phyloP scores from a whole-genome alignment of 169 alveolate species.

The Cryptosporidium baileyi region DNA sequence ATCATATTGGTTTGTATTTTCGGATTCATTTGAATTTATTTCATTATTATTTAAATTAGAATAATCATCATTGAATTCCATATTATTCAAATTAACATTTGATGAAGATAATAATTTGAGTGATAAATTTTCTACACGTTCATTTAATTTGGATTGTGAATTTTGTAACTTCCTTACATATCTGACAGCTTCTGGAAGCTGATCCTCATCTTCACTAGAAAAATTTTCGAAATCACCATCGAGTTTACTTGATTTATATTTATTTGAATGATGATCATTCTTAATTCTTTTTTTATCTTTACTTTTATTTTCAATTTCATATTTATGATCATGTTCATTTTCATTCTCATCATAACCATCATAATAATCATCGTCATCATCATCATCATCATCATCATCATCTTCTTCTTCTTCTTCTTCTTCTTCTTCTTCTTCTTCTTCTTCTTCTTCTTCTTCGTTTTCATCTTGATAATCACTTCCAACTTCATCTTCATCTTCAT shows the following conservation, averaged over 20 bases:
- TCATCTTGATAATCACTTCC: slow-evolving; percentile 71
- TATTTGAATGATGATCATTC: background rate
- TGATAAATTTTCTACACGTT: slow-evolving; percentile 3
- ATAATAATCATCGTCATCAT: slow-evolving; percentile 71
- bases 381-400: slow-evolving; percentile 70
- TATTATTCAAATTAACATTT: background rate
- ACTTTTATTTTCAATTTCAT: background rate
- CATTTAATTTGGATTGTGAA: slow-evolving; percentile 25
- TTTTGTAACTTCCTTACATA: slow-evolving; percentile 87
- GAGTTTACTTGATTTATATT: background rate
- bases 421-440: slow-evolving; percentile 46
- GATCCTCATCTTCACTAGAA: slow-evolving; percentile 35
- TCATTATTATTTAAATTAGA: background rate
- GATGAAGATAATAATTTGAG: slow-evolving; percentile 36
- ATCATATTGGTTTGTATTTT: background rate
- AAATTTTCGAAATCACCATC: background rate
- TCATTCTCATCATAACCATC: slow-evolving; percentile 47
- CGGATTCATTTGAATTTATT: background rate
- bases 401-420: slow-evolving; percentile 74
- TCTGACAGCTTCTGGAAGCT: slow-evolving; percentile 82
- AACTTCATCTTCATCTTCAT: slow-evolving; percentile 68
- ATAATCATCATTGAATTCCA: slow-evolving; percentile 30
- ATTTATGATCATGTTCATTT: background rate
- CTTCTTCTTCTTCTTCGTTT: slow-evolving; percentile 70
- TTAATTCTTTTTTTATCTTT: background rate